Conservation (phyloP, 1,284 basidiomycete species). For the Cryptococcus sp. region DNA sequence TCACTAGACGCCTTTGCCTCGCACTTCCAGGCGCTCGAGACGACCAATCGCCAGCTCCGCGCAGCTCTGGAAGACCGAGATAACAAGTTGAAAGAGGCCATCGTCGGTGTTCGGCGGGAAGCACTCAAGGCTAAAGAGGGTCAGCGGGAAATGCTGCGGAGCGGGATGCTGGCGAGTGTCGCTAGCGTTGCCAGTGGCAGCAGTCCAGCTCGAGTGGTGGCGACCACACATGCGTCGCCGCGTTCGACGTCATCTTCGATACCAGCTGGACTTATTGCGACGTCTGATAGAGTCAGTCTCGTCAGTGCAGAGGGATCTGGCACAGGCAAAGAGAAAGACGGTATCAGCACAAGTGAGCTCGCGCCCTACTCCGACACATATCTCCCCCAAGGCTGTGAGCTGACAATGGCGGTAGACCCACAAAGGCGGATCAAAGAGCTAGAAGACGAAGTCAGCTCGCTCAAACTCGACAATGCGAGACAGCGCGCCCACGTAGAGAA, state of each 20-base stretch:
- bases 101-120: conserved; percentile 45
- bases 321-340: too few relatives aligned
- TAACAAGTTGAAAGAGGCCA: conserved; percentile 41
- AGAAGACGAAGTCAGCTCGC: conserved; percentile 66
- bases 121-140: conserved; percentile 38
- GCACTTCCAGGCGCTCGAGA: conserved; percentile 41
- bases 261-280: not conserved
- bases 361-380: too few relatives aligned
- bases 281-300: not conserved
- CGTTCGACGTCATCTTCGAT: not conserved
- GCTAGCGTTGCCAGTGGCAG: too few relatives aligned
- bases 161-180: too few relatives aligned
- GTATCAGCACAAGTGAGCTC: too few relatives aligned
- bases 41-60: conserved; percentile 32
- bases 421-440: conserved; percentile 62
- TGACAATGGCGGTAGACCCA: conserved; percentile 8
- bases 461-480: conserved; percentile 39
- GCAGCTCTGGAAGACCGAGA: conserved; percentile 40
- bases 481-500: conserved; percentile 61
- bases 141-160: conserved; percentile 28
- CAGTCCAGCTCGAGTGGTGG: too few relatives aligned
- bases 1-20: conserved; percentile 49
- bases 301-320: not conserved
- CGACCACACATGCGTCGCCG: too few relatives aligned
- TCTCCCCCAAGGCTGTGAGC: not conserved